phyloP scores from a whole-genome alignment of 148 eudicot genomes.

The Mesembryanthemum crystallinum region DNA sequence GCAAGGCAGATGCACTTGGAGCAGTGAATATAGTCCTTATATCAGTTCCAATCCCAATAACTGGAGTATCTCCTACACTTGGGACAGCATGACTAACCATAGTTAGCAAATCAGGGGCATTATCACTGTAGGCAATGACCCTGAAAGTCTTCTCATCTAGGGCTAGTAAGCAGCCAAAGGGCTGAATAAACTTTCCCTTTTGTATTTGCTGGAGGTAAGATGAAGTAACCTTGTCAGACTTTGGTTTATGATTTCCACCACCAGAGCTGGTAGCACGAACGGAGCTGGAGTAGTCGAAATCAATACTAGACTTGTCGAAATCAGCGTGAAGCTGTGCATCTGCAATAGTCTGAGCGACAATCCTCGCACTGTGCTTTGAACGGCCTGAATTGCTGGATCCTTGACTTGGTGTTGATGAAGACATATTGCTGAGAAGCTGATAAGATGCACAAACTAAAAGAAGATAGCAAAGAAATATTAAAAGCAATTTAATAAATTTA shows the following conservation, averaged over 20 bases:
- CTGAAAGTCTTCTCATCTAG: slow-evolving; percentile 73
- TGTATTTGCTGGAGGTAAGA: slow-evolving; percentile 87
- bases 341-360: slow-evolving; percentile 68
- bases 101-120: slow-evolving; percentile 90
- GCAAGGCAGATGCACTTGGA: slow-evolving; percentile 72
- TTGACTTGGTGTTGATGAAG: slow-evolving; percentile 55
- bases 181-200: slow-evolving; percentile 78
- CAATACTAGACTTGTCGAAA: slow-evolving; percentile 63
- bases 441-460: not conserved
- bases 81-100: slow-evolving; percentile 90
- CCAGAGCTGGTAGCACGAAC: slow-evolving; percentile 43
- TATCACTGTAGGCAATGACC: slow-evolving; percentile 81
- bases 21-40: slow-evolving; percentile 68
- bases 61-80: slow-evolving; percentile 71
- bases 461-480: not conserved
- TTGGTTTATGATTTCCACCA: slow-evolving; percentile 33
- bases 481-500: not conserved
- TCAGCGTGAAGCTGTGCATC: slow-evolving; percentile 91
- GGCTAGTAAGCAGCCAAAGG: slow-evolving; percentile 88
- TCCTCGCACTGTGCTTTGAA: slow-evolving; percentile 62
- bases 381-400: slow-evolving; percentile 62
- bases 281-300: slow-evolving; percentile 77
- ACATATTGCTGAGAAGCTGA: slow-evolving; percentile 41
- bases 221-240: slow-evolving; percentile 65
- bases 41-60: slow-evolving; percentile 76